A percentile compares a stretch with the other conserved stretches of the same genome.
phyloP scores from a whole-genome alignment of 2,329 filamentous ascomycete species.

The Colletotrichum simmondsii region DNA sequence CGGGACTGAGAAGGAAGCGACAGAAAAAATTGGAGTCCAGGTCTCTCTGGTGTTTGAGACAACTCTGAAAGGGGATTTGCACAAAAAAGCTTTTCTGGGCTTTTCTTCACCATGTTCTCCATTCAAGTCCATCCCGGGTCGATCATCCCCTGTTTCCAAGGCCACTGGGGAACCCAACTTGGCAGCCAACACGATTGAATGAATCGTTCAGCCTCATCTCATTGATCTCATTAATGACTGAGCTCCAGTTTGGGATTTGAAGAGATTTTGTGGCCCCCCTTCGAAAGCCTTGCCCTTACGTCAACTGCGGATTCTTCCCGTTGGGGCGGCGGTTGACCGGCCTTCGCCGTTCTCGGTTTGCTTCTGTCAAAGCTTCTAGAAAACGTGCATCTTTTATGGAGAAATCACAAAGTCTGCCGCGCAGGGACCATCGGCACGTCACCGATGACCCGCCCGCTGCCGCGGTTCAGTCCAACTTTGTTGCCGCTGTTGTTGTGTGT shows the following conservation, averaged over 20 bases:
- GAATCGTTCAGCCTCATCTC: too few relatives aligned
- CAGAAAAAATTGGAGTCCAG: neutral
- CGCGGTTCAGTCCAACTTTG: neutral
- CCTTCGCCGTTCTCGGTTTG: conserved; percentile 13
- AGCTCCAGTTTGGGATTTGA: neutral
- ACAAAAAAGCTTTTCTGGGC: neutral
- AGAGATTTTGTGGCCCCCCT: neutral
- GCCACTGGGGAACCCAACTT: too few relatives aligned
- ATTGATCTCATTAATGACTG: too few relatives aligned
- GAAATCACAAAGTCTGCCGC: neutral
- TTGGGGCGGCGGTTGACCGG: neutral
- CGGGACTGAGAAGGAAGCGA: neutral
- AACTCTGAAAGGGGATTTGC: neutral
- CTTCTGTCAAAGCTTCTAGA: conserved; percentile 24
- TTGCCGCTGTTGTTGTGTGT: neutral
- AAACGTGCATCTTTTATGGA: conserved; percentile 27
- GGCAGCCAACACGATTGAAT: too few relatives aligned
- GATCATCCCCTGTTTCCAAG: too few relatives aligned
- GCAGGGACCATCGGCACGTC: conserved; percentile 22
- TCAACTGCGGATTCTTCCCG: conserved; percentile 24
- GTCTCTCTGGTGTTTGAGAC: conserved; percentile 4
- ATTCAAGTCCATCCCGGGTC: too few relatives aligned
- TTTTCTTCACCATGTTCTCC: neutral
- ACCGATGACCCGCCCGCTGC: neutral
- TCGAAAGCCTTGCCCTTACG: conserved; percentile 2